Conservation (phyloP, 2,329 filamentous ascomycete species). For the Aspergillus ibericus region DNA sequence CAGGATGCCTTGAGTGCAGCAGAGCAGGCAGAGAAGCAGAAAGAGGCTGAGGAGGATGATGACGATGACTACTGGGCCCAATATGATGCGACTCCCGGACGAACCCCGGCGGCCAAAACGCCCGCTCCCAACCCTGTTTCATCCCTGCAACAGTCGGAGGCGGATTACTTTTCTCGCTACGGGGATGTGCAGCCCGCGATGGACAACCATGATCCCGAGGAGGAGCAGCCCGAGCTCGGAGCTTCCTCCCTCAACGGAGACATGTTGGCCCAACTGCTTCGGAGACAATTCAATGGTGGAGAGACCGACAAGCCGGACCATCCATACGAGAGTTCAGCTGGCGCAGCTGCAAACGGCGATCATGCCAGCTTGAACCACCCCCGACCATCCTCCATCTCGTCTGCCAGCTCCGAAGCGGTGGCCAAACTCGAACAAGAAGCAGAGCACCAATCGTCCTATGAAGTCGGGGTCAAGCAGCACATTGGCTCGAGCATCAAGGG, state of each 20-base stretch:
- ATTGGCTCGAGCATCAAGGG: slow-evolving; percentile 65
- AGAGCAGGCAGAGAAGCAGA: slow-evolving; percentile 12
- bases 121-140: slow-evolving; percentile 30
- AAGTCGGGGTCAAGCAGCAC: slow-evolving; percentile 63
- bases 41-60: slow-evolving; percentile 49
- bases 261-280: slow-evolving; percentile 44
- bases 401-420: slow-evolving; percentile 49
- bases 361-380: slow-evolving; percentile 42
- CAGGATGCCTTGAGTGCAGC: slow-evolving; percentile 23
- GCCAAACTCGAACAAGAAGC: slow-evolving; percentile 57
- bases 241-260: slow-evolving; percentile 58
- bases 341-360: slow-evolving; percentile 22
- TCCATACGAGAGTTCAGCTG: slow-evolving; percentile 20
- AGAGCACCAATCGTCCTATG: slow-evolving; percentile 53
- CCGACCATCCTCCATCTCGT: slow-evolving; percentile 45
- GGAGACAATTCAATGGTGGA: slow-evolving; percentile 37
- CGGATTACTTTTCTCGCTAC: slow-evolving; percentile 63
- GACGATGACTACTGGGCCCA: slow-evolving; percentile 66
- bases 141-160: slow-evolving; percentile 47
- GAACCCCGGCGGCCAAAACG: slow-evolving; percentile 48
- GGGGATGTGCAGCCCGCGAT: slow-evolving; percentile 64
- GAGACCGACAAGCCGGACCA: slow-evolving; percentile 22
- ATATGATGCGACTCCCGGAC: slow-evolving; percentile 58
- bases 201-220: slow-evolving; percentile 62
- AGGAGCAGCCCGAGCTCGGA: slow-evolving; percentile 49